These are phyloP conservation scores for Dioscorea alata DNA, from an alignment of 106 monocot species.

Conservation along the genomic window DNA sequence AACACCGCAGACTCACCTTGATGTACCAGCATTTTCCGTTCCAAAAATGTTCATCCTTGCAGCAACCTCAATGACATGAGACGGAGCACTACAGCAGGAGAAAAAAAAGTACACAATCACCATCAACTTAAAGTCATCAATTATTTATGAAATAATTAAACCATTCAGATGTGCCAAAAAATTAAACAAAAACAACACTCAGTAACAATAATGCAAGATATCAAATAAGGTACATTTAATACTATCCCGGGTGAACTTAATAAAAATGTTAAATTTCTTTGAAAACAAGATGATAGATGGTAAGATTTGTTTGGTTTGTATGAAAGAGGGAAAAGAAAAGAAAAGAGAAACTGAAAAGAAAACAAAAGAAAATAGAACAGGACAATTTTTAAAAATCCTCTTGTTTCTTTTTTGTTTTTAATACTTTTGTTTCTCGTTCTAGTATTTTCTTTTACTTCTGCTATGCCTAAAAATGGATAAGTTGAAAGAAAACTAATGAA, in stretches of 20 bases:
- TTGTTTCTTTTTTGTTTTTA: neutral
- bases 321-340: too few relatives aligned
- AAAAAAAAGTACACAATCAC: neutral
- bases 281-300: too few relatives aligned
- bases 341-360: too few relatives aligned
- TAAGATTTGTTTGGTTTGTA: too few relatives aligned
- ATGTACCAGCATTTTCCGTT: slow-evolving; percentile 17
- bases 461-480: neutral
- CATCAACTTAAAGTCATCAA: neutral
- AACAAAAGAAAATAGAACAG: too few relatives aligned
- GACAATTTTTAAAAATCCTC: too few relatives aligned
- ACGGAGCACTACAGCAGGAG: slow-evolving; percentile 61
- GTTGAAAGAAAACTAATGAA: too few relatives aligned
- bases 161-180: neutral
- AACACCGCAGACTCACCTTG: slow-evolving; percentile 34
- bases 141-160: neutral
- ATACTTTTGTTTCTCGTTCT: neutral
- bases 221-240: neutral
- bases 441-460: neutral
- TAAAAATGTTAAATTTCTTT: neutral
- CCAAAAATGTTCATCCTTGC: slow-evolving; percentile 49
- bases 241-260: neutral
- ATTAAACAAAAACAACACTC: neutral
- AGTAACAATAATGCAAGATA: neutral
- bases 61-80: slow-evolving; percentile 50